These are phyloP conservation scores for Lachancea sp. DNA, from an alignment of 805 yeast genomes.

Conservation along the genomic window DNA sequence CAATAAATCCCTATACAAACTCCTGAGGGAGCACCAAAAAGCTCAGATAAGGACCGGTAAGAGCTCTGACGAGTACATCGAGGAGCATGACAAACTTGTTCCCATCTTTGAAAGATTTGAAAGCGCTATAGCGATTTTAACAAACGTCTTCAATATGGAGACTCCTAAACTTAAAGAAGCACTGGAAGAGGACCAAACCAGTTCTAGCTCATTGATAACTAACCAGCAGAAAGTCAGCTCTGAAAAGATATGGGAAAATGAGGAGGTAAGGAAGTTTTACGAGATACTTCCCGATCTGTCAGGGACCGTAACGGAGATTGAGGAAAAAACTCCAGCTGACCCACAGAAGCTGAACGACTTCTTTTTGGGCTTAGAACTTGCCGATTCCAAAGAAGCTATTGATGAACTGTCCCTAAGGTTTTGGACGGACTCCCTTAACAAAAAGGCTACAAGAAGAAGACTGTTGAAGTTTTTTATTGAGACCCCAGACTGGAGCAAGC, in stretches of 20 bases:
- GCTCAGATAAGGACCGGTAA: conserved; percentile 65
- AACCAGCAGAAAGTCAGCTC: conserved; percentile 18
- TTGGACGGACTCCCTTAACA: conserved; percentile 48
- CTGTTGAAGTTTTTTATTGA: conserved; percentile 51
- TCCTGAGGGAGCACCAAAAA: conserved; percentile 40
- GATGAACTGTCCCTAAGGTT: conserved; percentile 44
- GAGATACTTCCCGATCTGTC: conserved; percentile 44
- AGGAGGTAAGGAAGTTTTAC: conserved; percentile 60
- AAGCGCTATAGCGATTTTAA: conserved; percentile 38
- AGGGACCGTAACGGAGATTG: conserved; percentile 14
- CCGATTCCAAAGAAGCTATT: conserved; percentile 42
- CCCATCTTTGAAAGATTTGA: conserved; percentile 43
- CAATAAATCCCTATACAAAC: conserved; percentile 33
- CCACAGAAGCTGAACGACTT: conserved; percentile 38
- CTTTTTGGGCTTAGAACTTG: conserved; percentile 38
- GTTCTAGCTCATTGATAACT: conserved; percentile 27
- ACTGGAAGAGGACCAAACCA: conserved; percentile 21
- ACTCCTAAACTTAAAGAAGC: conserved; percentile 34
- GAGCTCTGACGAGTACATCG: conserved; percentile 36
- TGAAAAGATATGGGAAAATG: conserved; percentile 53
- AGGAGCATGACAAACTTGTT: conserved; percentile 30
- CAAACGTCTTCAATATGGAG: conserved; percentile 36
- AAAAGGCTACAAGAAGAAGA: conserved; percentile 65
- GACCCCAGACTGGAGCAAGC: conserved; percentile 39
- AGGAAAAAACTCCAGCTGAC: conserved; percentile 17